Evolutionary conservation across 192 early-diverging fungal species (phyloP).

Genomic region (Jimgerdemannia lactiflua): DNA sequence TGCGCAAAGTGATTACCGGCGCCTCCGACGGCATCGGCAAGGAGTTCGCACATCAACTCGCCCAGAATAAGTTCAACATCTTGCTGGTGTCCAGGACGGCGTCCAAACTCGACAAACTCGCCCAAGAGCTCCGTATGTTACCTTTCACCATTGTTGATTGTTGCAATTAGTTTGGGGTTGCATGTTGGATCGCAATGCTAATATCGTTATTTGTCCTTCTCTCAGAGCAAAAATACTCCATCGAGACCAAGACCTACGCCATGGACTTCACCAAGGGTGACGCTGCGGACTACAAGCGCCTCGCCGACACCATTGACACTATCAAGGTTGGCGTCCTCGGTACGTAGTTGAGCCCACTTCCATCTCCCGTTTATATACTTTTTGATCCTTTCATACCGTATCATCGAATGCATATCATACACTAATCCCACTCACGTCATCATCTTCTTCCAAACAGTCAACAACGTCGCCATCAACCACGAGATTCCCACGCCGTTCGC

Average conservation of each 20-base stretch:
- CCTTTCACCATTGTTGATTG: not conserved
- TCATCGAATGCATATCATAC: not conserved
- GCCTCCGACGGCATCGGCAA: conserved; percentile 96
- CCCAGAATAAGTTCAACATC: conserved; percentile 78
- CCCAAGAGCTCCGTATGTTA: conserved; percentile 58
- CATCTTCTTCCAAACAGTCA: conserved; percentile 53
- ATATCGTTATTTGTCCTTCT: no score
- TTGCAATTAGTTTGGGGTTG: conserved; percentile 19
- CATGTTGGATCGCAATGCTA: not conserved
- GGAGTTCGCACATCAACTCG: conserved; percentile 91
- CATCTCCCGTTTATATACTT: not conserved
- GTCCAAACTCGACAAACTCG: conserved; percentile 76
- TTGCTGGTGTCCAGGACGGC: conserved; percentile 79
- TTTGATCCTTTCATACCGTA: no score
- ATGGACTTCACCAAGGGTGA: conserved; percentile 78
- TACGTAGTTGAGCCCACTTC: conserved; percentile 12
- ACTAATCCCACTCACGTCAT: not conserved
- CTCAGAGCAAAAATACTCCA: conserved; percentile 36
- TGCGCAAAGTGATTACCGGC: conserved; percentile 80
- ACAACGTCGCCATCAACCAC: conserved; percentile 95
- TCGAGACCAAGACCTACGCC: conserved; percentile 63
- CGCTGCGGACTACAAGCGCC: conserved; percentile 62
- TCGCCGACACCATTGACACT: conserved; percentile 51
- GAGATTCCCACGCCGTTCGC: conserved; percentile 86
- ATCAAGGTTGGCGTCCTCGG: conserved; percentile 60